Evolutionary conservation across 2,329 filamentous ascomycete species (phyloP).

Genomic region (Exutisphaerella laricina): DNA sequence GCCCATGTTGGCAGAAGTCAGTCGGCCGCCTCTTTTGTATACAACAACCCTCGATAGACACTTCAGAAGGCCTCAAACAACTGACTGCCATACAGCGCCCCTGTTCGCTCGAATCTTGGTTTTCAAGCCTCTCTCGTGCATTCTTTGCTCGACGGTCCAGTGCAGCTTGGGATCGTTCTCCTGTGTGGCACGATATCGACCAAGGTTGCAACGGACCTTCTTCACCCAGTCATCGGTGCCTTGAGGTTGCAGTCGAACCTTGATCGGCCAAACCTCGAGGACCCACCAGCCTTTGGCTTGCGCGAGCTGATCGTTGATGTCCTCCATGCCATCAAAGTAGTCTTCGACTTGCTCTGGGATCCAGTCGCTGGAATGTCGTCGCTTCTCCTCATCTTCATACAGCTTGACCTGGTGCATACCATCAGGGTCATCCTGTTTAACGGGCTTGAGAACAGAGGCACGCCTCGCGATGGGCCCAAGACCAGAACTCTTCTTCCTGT

Average conservation of each 20-base stretch:
- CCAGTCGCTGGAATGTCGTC: slow-evolving; percentile 20
- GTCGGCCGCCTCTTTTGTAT: not conserved
- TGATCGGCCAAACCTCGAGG: slow-evolving; percentile 41
- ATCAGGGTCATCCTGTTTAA: slow-evolving; percentile 18
- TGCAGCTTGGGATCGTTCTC: slow-evolving; percentile 39
- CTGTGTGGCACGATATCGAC: slow-evolving; percentile 34
- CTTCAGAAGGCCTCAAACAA: not conserved
- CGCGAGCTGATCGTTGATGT: slow-evolving; percentile 39
- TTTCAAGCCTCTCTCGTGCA: slow-evolving; percentile 19
- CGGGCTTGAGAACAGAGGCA: slow-evolving; percentile 17
- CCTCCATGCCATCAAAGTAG: slow-evolving; percentile 40
- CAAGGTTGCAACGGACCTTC: slow-evolving; percentile 36
- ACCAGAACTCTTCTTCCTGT: slow-evolving; percentile 33
- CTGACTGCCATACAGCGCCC: not conserved
- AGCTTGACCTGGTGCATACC: slow-evolving; percentile 25
- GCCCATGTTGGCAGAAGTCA: no score
- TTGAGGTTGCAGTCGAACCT: slow-evolving; percentile 34
- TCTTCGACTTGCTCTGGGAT: slow-evolving; percentile 41
- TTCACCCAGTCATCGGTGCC: slow-evolving; percentile 36
- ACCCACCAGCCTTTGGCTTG: slow-evolving; percentile 41
- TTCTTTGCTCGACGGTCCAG: slow-evolving; percentile 40
- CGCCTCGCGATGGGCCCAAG: slow-evolving; percentile 33
- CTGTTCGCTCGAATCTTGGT: not conserved
- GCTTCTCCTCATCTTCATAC: slow-evolving; percentile 17
- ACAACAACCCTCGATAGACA: not conserved